A percentile compares a stretch with the other conserved stretches of the same genome.
phyloP scores from a whole-genome alignment of 2,329 filamentous ascomycete genomes.

The Thelonectria rubi region DNA sequence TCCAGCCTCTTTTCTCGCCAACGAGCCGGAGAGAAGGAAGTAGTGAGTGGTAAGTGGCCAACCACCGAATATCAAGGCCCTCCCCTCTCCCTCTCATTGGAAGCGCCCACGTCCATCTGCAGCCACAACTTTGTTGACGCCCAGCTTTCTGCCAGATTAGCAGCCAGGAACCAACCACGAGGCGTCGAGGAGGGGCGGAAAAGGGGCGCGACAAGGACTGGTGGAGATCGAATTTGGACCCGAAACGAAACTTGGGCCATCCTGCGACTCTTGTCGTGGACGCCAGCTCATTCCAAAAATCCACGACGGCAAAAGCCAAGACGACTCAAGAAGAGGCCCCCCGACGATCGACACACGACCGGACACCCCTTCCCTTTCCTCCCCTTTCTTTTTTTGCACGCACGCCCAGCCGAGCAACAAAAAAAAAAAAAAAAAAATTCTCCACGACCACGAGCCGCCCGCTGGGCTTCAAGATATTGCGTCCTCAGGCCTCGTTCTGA shows the following conservation, averaged over 20 bases:
- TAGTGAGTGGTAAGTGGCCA: background rate
- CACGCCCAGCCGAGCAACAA: slow-evolving; percentile 3
- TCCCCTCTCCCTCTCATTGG: background rate
- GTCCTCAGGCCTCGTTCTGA: too few relatives aligned
- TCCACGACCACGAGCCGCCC: background rate
- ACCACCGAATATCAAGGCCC: background rate
- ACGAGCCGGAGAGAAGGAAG: background rate
- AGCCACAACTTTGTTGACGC: background rate
- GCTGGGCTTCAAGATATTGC: too few relatives aligned
- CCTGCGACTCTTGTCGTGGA: slow-evolving; percentile 17
- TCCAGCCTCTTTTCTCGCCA: background rate
- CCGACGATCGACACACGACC: slow-evolving; percentile 4
- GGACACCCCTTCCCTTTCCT: background rate
- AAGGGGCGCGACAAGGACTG: slow-evolving; percentile 9
- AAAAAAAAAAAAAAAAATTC: background rate
- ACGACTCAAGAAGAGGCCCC: slow-evolving; percentile 10
- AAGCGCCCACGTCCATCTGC: slow-evolving; percentile 4
- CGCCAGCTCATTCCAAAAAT: slow-evolving; percentile 20
- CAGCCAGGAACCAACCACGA: background rate
- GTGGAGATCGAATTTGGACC: slow-evolving; percentile 28
- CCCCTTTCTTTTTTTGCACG: background rate
- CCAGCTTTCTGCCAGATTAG: too few relatives aligned
- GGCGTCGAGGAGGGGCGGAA: background rate
- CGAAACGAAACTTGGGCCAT: slow-evolving; percentile 42
- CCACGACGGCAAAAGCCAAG: slow-evolving; percentile 7